Evolutionary conservation across 2,329 filamentous ascomycete genomes (phyloP).

Genomic region (Fusarium hostae): DNA sequence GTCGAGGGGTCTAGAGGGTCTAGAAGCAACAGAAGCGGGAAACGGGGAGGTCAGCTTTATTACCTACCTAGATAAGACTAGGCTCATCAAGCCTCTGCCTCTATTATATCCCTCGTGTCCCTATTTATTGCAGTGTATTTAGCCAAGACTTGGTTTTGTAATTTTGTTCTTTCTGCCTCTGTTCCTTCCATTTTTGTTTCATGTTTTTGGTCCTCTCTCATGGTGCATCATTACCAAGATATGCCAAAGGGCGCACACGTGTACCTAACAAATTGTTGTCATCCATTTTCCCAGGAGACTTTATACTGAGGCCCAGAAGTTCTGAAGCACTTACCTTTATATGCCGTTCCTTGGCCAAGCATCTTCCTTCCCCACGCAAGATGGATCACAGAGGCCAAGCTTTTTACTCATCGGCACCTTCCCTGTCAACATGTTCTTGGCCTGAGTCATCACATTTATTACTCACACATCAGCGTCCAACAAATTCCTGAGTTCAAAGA

Average conservation of each 20-base stretch:
- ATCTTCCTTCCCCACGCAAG: not conserved
- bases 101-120: not conserved
- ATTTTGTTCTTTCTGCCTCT: not conserved
- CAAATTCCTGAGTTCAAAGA: not conserved
- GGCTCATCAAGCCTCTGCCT: not conserved
- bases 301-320: not conserved
- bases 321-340: not conserved
- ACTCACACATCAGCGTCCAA: not conserved
- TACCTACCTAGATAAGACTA: conserved; percentile 8
- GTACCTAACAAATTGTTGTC: not conserved
- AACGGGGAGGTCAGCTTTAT: not conserved
- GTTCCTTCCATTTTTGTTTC: not conserved
- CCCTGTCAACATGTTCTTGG: conserved; percentile 5
- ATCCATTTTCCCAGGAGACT: not conserved
- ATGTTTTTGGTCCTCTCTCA: not conserved
- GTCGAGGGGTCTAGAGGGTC: not conserved
- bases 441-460: conserved; percentile 4
- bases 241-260: not conserved
- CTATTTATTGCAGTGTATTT: not conserved
- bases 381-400: conserved; percentile 17
- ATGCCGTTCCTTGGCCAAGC: conserved; percentile 3
- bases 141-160: not conserved
- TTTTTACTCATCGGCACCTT: conserved; percentile 7
- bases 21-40: not conserved
- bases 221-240: not conserved